Base-by-base conservation (phyloP, 2,329 filamentous ascomycete species). In the Colletotrichum tofieldiae region DNA sequence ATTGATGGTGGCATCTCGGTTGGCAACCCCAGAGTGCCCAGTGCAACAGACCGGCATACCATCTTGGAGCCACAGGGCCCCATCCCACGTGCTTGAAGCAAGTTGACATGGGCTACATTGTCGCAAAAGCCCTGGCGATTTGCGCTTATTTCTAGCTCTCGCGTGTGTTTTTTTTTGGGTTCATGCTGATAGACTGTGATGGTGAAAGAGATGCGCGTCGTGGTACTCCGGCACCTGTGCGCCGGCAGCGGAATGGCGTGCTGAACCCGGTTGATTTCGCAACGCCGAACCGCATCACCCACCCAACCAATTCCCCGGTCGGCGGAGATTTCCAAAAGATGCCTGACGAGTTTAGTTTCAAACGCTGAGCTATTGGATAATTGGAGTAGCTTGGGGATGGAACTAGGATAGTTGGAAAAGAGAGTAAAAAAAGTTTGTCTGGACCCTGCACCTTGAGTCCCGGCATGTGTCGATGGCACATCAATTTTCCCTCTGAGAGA, bases 221-320 rank as follows among this genome's bases (percentile, higher is more conserved):
- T 58, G 58, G n/a, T 67, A 69, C 37, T 49, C n/a, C n/a, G 59
- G 47, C 39, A 65, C 29, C 54, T 9, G 59, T 69, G 65, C 59
- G 54, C 65, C 59, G 65, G 56, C 65, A 55, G 60, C 70, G 59
- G 70, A 60, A 72, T 72, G 70, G 41, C 70, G 70, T 72, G 70
- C 65, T 72, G 70, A 64, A 37, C 65, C 59, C 47, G 52, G 59
- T 35, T 59, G 70, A 72, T 69, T 69, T 72, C 70, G 70, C 66
- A 70, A 58, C 54, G n/a, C 45, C 56, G 26, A 47, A 14, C 29
- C 5, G 47, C 54, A 35, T 29, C 32, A 14, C 43, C 12, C 26
- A 37, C 20, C 23, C 61, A 60, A 60, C 12, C 35, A 14, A 54
- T 51, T 41, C 62, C 67, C 45, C 45, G 26, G 43, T 59, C 65